Evolutionary conservation across 495 filamentous ascomycete genomes (phyloP).

Genomic region (Penicillium flavigenum): DNA sequence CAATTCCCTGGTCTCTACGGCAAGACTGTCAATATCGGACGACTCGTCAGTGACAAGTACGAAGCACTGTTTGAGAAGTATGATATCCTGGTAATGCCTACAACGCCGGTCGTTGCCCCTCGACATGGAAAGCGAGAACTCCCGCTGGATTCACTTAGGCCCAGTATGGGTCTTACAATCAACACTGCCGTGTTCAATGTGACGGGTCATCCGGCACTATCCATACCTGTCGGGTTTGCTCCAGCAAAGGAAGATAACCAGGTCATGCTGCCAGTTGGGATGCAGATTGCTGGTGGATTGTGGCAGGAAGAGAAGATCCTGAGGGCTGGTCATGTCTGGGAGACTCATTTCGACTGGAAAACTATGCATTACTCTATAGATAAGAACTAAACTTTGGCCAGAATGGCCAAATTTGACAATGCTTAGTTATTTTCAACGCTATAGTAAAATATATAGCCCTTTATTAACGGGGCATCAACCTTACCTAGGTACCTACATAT

Average conservation of each 20-base stretch:
- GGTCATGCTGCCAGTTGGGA: slow-evolving; percentile 53
- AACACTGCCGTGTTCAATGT: slow-evolving; percentile 59
- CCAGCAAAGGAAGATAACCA: slow-evolving; percentile 40
- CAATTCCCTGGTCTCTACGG: slow-evolving; percentile 42
- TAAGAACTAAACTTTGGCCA: slow-evolving; percentile 6
- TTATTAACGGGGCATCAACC: too few species aligned
- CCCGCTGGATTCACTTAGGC: slow-evolving; percentile 41
- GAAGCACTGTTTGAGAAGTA: slow-evolving; percentile 41
- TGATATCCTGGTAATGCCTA: slow-evolving; percentile 53
- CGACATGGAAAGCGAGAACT: slow-evolving; percentile 36
- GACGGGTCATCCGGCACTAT: slow-evolving; percentile 58
- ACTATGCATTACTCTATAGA: slow-evolving; percentile 19
- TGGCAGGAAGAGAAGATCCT: slow-evolving; percentile 45
- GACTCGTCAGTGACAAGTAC: slow-evolving; percentile 45
- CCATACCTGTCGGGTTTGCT: slow-evolving; percentile 53
- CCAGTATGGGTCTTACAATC: slow-evolving; percentile 46
- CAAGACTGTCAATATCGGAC: slow-evolving; percentile 44
- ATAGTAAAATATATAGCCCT: too few species aligned
- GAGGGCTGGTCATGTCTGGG: slow-evolving; percentile 52
- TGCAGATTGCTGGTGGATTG: slow-evolving; percentile 56
- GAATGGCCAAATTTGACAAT: too few species aligned
- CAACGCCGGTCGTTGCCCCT: slow-evolving; percentile 41
- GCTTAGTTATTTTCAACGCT: too few species aligned
- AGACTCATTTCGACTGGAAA: slow-evolving; percentile 51
- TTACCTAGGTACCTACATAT: too few species aligned